Percentiles rank a stretch among this genome's conserved stretches.
phyloP scores from a whole-genome alignment of 345 rosid genomes.

The Carallia brachiata region DNA sequence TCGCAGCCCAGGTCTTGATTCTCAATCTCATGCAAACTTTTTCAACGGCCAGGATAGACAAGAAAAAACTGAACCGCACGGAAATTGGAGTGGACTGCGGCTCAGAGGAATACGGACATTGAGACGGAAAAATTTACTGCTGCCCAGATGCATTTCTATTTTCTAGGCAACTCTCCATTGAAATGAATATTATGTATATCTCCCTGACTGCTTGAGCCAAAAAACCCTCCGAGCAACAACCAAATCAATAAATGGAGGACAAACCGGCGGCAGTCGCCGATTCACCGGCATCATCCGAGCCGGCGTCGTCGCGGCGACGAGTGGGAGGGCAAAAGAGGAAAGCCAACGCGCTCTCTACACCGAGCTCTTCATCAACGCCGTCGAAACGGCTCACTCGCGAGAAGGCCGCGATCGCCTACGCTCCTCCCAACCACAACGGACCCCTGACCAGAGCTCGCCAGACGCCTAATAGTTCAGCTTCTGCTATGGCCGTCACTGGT shows the following conservation, averaged over 20 bases:
- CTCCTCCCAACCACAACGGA: slow-evolving; percentile 74
- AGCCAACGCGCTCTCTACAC: slow-evolving; percentile 45
- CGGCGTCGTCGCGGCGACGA: slow-evolving; percentile 63
- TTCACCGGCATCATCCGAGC: slow-evolving; percentile 55
- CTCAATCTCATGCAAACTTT: no score
- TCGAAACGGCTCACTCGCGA: slow-evolving; percentile 82
- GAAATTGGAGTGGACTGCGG: no score
- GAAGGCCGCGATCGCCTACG: slow-evolving; percentile 54
- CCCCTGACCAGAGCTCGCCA: slow-evolving; percentile 96
- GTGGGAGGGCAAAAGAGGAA: slow-evolving; percentile 71
- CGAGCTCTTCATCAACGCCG: slow-evolving; percentile 49
- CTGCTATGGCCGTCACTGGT: slow-evolving; percentile 16
- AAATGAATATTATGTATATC: no score
- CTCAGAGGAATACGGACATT: no score
- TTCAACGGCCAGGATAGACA: no score
- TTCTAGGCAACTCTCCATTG: no score
- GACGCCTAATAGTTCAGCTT: slow-evolving; percentile 43
- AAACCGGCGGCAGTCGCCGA: slow-evolving; percentile 36
- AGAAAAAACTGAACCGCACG: no score
- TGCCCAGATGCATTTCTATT: no score
- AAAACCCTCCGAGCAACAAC: no score
- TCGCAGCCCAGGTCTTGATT: no score
- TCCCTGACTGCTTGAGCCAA: no score
- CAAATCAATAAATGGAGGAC: slow-evolving; percentile 25
- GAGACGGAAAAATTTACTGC: no score